Evolutionary conservation across 1,139 yeast genomes (phyloP), one percentile per base, ranked within the genome.

Genomic region (Williopsis jadinii): DNA sequence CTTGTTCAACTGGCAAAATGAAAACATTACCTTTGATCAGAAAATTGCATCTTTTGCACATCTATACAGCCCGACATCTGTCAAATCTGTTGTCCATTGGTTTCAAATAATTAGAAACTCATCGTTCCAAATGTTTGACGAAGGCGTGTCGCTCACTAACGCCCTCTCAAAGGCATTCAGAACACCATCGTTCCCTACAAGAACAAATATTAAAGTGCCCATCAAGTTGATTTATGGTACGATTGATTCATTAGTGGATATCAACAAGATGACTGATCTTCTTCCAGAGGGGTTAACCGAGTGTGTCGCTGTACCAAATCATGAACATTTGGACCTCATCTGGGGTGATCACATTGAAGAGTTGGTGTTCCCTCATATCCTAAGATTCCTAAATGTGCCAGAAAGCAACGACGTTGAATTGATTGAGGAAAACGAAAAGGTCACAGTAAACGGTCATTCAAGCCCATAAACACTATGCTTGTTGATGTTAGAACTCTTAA

Each of bases 41-140:
- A 88, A 88, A 56, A 63, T 80, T 41, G 75, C 85, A 28, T 75
- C 87, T 32, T 90, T 85, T 61, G 78, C 86, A 24, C 96, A 90
- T 61, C 66, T 90, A 41, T 90, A 88, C 63, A 84, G 95, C 2
- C 84, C 95, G 26, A 87, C 97, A 0, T 81, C 94, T 4, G 97
- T 88, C 36, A 90, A 90, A 61, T 78, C 86, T 24, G 92, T 87
- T 38, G 97, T 88, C 30, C 97, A 90, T 63, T 90, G 97, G 97
- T 90, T 90, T 60, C 97, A 90, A 63, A 87, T 90, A 43, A 84
- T 90, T 48, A 70, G 84, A 36, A 71, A 85, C n/a, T 78, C 77
- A 35, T 75, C 77, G 40, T 88, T 90, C 60, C 95, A 87, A 61
- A 83, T 90, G 95, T 90, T 80, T 62, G 90, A 83, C 54, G 95